These are phyloP conservation scores for Cenchrus fungigraminus DNA, from an alignment of 176 grass and related monocot species.

Conservation along the genomic window DNA sequence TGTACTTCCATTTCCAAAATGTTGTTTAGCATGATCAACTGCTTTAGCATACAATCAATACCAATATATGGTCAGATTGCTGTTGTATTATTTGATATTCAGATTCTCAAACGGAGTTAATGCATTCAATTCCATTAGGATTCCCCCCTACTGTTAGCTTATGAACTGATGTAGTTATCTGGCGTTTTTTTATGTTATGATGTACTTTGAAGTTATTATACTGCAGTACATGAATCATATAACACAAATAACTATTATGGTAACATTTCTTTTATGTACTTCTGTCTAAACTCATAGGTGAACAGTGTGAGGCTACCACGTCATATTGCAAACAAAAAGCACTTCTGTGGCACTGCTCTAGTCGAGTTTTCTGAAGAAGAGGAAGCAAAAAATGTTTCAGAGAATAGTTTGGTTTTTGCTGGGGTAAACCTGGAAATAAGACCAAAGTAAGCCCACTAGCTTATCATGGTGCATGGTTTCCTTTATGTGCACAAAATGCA, in stretches of 20 bases:
- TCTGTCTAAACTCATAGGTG: slow-evolving; percentile 49
- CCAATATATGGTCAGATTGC: background rate
- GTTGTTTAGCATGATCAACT: background rate
- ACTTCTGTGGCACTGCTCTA: slow-evolving; percentile 73
- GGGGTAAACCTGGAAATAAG: slow-evolving; percentile 66
- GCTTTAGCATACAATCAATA: background rate
- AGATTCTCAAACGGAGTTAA: background rate
- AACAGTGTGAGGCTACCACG: slow-evolving; percentile 83
- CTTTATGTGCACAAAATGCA: background rate
- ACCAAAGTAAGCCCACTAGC: slow-evolving; percentile 57
- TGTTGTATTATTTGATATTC: background rate
- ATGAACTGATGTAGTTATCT: background rate
- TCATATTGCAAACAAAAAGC: slow-evolving; percentile 67
- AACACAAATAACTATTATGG: background rate
- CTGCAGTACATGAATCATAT: background rate
- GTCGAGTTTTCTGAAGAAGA: slow-evolving; percentile 84
- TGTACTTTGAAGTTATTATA: background rate
- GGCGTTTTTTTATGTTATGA: background rate
- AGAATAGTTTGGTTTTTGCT: slow-evolving; percentile 51
- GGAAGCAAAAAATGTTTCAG: slow-evolving; percentile 56
- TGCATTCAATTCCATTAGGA: too few relatives aligned
- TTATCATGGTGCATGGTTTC: background rate
- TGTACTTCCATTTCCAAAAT: background rate
- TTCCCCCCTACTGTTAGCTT: background rate
- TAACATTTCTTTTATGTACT: background rate